Conservation (phyloP, 2,329 filamentous ascomycete genomes). For the Torrubiella hemipterigena region DNA sequence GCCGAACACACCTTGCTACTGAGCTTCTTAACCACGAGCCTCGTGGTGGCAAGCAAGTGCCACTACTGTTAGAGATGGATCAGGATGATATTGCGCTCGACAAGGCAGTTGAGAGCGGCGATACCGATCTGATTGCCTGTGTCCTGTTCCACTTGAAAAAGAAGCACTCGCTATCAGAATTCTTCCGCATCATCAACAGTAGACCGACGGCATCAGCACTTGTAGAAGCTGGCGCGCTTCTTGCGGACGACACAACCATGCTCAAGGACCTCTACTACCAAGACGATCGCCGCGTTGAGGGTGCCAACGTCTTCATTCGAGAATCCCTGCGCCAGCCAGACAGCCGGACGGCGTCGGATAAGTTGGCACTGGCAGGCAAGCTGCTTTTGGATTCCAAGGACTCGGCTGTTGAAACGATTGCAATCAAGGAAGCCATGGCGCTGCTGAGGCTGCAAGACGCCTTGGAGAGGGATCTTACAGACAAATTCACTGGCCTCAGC, state of each 20-base stretch:
- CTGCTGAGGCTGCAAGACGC: conserved; percentile 77
- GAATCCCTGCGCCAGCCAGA: conserved; percentile 70
- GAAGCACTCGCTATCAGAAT: conserved; percentile 78
- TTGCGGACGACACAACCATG: conserved; percentile 61
- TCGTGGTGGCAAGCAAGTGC: conserved; percentile 89
- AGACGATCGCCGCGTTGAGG: conserved; percentile 81
- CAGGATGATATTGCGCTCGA: conserved; percentile 91
- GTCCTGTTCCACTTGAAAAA: conserved; percentile 82
- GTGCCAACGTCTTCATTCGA: conserved; percentile 73
- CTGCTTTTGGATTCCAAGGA: conserved; percentile 78
- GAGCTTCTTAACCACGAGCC: conserved; percentile 88
- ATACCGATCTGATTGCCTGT: conserved; percentile 84
- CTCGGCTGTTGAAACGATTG: conserved; percentile 57
- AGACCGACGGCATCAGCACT: conserved; percentile 79
- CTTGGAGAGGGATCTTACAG: conserved; percentile 72
- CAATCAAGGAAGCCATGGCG: conserved; percentile 67
- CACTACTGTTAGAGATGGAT: conserved; percentile 84
- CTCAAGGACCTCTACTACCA: conserved; percentile 97
- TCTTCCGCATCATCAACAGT: conserved; percentile 84
- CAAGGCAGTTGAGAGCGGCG: conserved; percentile 91
- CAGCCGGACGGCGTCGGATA: conserved; percentile 62
- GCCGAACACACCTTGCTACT: conserved; percentile 76
- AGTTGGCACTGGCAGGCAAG: conserved; percentile 76
- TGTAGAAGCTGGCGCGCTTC: conserved; percentile 68
- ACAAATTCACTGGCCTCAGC: conserved; percentile 68